phyloP scores from a whole-genome alignment of 2,329 filamentous ascomycete genomes.

The Plenodomus biglobosus region DNA sequence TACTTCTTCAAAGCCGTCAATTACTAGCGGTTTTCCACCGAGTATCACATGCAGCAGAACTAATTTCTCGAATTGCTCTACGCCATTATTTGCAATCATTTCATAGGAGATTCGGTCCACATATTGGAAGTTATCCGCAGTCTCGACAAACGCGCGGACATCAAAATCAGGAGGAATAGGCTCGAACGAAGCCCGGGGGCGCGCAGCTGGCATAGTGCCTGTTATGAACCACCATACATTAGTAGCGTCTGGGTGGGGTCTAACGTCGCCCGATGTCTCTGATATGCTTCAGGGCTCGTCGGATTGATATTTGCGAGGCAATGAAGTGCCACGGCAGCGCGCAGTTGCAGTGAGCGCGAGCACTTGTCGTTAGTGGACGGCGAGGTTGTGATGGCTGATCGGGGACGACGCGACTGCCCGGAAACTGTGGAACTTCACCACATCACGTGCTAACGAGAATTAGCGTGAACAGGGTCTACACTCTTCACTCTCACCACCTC shows the following conservation, averaged over 20 bases:
- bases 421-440: not conserved
- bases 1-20: slow-evolving; percentile 80
- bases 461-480: slow-evolving; percentile 11
- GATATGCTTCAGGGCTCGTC: no score
- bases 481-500: slow-evolving; percentile 2
- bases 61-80: slow-evolving; percentile 81
- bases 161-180: slow-evolving; percentile 86
- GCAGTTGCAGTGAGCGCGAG: not conserved
- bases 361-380: slow-evolving; percentile 1
- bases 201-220: slow-evolving; percentile 68
- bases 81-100: slow-evolving; percentile 74
- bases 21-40: slow-evolving; percentile 83
- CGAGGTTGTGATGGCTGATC: not conserved
- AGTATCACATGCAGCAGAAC: slow-evolving; percentile 80
- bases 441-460: slow-evolving; percentile 15
- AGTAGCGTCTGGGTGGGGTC: slow-evolving; percentile 2
- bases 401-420: slow-evolving; percentile 2
- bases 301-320: no score
- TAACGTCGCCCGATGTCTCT: no score
- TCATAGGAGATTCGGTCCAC: slow-evolving; percentile 76
- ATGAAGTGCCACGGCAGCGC: not conserved
- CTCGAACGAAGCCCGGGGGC: slow-evolving; percentile 87
- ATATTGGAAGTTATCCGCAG: slow-evolving; percentile 82
- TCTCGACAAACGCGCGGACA: slow-evolving; percentile 71
- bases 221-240: slow-evolving; percentile 11